phyloP scores from a whole-genome alignment of 345 rosid genomes.

The Iberis pinnata region DNA sequence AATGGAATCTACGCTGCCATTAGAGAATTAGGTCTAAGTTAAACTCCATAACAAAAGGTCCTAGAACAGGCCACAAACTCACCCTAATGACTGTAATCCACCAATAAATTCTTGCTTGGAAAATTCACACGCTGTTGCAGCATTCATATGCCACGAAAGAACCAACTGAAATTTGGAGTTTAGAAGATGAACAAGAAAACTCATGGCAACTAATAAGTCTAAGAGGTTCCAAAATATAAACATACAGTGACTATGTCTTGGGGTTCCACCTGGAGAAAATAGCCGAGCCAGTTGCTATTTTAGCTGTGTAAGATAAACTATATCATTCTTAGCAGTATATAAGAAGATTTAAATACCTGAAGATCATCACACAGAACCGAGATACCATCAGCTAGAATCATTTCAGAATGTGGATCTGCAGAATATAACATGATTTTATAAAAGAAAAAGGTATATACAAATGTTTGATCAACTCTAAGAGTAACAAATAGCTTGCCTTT shows the following conservation, averaged over 20 bases:
- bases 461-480: neutral
- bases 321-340: constrained; percentile 1
- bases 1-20: constrained; percentile 81
- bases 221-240: constrained; percentile 14
- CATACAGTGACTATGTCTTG: constrained; percentile 97
- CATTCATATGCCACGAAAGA: constrained; percentile 99
- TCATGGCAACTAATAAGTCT: neutral
- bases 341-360: constrained; percentile 40
- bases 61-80: constrained; percentile 22
- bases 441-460: neutral
- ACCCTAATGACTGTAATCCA: constrained; percentile 89
- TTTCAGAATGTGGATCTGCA: constrained; percentile 61
- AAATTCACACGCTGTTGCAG: constrained; percentile 94
- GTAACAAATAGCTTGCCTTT: constrained; percentile 46
- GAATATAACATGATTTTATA: neutral
- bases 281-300: constrained; percentile 19
- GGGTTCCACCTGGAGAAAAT: constrained; percentile 82
- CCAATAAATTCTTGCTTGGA: constrained; percentile 79
- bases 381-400: constrained; percentile 68
- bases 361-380: constrained; percentile 69
- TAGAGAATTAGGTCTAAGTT: constrained; percentile 29
- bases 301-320: constrained; percentile 4
- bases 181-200: neutral
- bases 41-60: constrained; percentile 13
- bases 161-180: constrained; percentile 53